Percentiles rank a stretch among this genome's conserved stretches.
phyloP scores from a whole-genome alignment of 2,329 filamentous ascomycete species.

The Amylocarpus encephaloides region DNA sequence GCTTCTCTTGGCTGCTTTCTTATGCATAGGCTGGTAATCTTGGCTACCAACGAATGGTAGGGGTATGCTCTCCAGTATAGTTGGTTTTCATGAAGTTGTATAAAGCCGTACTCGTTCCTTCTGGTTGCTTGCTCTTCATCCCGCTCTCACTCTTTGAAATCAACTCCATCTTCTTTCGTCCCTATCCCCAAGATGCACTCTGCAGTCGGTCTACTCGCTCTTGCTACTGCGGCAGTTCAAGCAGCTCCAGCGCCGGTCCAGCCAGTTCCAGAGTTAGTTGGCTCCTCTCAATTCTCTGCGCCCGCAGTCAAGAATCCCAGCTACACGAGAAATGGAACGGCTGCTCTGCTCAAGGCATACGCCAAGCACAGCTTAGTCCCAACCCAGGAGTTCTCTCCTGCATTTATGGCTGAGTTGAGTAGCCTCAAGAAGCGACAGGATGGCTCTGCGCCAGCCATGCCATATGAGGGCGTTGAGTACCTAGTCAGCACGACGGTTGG shows the following conservation, averaged over 20 bases:
- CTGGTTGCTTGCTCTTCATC: not conserved
- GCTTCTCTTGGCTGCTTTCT: not conserved
- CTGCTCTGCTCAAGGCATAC: conserved; percentile 29
- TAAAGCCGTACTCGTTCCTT: not conserved
- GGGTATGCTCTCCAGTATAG: not conserved
- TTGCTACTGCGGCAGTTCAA: conserved; percentile 18
- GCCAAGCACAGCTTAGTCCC: conserved; percentile 28
- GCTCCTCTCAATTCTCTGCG: conserved; percentile 19
- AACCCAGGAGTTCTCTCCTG: conserved; percentile 20
- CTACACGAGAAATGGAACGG: conserved; percentile 28
- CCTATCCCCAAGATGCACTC: conserved; percentile 24
- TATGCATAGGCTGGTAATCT: not conserved
- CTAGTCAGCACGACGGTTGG: conserved; percentile 24
- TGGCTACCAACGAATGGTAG: not conserved
- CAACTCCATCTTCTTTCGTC: not conserved
- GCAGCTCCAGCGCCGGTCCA: conserved; percentile 10
- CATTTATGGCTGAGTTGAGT: conserved; percentile 16
- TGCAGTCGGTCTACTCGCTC: conserved; percentile 22
- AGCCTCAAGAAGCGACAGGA: conserved; percentile 27
- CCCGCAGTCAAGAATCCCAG: conserved; percentile 26
- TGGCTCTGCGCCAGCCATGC: conserved; percentile 19
- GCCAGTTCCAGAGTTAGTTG: conserved; percentile 1
- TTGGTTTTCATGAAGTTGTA: too few relatives aligned
- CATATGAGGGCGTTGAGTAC: conserved; percentile 24
- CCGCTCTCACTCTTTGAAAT: not conserved